These are phyloP conservation scores for Myriosclerotinia duriaeana DNA, from an alignment of 2,329 filamentous ascomycete genomes.

Conservation along the genomic window DNA sequence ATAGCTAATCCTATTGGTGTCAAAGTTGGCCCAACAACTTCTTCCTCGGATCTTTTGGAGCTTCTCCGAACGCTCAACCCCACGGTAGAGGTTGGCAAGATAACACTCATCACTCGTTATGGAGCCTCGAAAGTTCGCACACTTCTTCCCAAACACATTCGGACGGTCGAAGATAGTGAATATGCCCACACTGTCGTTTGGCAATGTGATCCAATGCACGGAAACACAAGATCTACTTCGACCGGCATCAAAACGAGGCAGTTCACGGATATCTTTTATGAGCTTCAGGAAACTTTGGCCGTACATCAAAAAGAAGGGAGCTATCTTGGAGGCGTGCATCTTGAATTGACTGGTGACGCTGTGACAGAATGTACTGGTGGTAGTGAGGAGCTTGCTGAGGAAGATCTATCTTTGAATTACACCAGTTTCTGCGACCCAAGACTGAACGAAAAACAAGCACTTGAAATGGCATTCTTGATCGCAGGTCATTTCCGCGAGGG, in stretches of 20 bases:
- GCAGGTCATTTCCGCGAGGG: constrained; percentile 61
- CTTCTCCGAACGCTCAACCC: constrained; percentile 89
- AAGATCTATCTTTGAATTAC: constrained; percentile 86
- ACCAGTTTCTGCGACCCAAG: constrained; percentile 94
- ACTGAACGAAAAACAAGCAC: constrained; percentile 94
- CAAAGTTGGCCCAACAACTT: constrained; percentile 89
- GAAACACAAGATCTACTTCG: constrained; percentile 68
- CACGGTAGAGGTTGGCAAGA: constrained; percentile 76
- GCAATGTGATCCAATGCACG: constrained; percentile 99
- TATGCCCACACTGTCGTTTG: constrained; percentile 71
- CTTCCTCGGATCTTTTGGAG: constrained; percentile 69
- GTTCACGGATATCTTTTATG: constrained; percentile 85
- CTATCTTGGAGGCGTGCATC: constrained; percentile 88
- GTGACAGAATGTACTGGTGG: constrained; percentile 96
- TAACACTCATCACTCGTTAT: constrained; percentile 95
- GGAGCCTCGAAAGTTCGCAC: constrained; percentile 73
- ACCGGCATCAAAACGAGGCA: constrained; percentile 86
- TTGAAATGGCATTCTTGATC: constrained; percentile 91
- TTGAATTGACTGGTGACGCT: constrained; percentile 92
- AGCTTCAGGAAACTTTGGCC: constrained; percentile 77
- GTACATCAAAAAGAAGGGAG: constrained; percentile 83
- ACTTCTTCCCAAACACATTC: constrained; percentile 81
- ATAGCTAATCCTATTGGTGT: constrained; percentile 95
- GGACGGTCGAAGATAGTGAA: constrained; percentile 79
- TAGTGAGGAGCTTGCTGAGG: constrained; percentile 80